These are phyloP conservation scores for Anisodus acutangulus DNA, from an alignment of 257 asterid species.

Conservation along the genomic window DNA sequence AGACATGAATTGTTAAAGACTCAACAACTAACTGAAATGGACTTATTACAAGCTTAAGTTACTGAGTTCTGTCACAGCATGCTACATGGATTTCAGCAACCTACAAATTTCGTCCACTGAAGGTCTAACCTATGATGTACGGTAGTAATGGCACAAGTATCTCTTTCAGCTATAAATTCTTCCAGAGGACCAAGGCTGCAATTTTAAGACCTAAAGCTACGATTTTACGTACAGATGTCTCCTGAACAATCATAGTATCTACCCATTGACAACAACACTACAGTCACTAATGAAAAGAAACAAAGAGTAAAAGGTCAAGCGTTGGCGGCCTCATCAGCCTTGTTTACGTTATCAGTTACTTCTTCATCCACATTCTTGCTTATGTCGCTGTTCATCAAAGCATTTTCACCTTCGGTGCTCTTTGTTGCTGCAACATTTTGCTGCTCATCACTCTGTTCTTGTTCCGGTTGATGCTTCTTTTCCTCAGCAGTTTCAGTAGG, in stretches of 20 bases:
- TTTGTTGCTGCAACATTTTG: too few relatives aligned
- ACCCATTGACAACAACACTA: slow-evolving; percentile 32
- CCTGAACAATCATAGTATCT: slow-evolving; percentile 41
- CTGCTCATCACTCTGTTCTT: not conserved
- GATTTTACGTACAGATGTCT: slow-evolving; percentile 39
- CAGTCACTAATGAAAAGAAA: slow-evolving; percentile 27
- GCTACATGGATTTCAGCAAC: slow-evolving; percentile 39
- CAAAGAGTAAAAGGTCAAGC: slow-evolving; percentile 32
- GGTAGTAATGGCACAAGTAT: slow-evolving; percentile 34
- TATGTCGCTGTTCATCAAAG: not conserved
- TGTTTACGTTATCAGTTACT: slow-evolving; percentile 35
- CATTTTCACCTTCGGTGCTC: slow-evolving; percentile 25
- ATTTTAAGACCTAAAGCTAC: slow-evolving; percentile 35
- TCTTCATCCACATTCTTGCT: slow-evolving; percentile 37
- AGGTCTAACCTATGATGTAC: slow-evolving; percentile 40
- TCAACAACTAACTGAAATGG: not conserved
- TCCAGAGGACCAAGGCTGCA: slow-evolving; percentile 33
- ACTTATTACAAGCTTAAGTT: slow-evolving; percentile 22
- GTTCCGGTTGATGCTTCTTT: not conserved
- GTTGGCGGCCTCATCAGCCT: slow-evolving; percentile 31
- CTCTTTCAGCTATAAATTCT: slow-evolving; percentile 34
- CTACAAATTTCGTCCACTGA: slow-evolving; percentile 30
- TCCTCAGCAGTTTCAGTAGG: slow-evolving; percentile 27
- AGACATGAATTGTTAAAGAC: not conserved
- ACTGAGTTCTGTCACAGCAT: slow-evolving; percentile 30